Base-by-base conservation (phyloP, 164 flowering plant genomes). In the Umbilicus rupestris region DNA sequence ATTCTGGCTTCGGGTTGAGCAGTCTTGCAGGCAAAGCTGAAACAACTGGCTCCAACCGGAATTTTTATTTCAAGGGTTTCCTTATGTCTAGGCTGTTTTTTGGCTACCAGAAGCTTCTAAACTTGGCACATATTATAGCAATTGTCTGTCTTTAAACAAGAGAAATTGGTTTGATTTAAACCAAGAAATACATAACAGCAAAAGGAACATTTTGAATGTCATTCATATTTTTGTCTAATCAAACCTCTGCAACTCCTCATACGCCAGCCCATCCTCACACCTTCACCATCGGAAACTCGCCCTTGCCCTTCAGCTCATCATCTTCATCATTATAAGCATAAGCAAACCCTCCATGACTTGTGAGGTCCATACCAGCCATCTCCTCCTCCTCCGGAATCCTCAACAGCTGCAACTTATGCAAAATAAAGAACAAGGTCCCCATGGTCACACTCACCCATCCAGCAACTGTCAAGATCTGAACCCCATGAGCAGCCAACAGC, bases 291-390 rank as follows among this genome's bases (percentile, higher is more conserved):
- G 60, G 33, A 55, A 55, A 4, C 60, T 64, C 47, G 28, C 47
- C 19, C 52, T 64, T 64, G 5, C 35, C 50, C 30, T 64, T 66
- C 58, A 66, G 42, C 64, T 44, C 71, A 65, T 68, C 66, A 33
- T 72, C 55, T 35, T 65, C 69, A 33, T 67, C 75, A 44, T 47
- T 20, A 39, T 70, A 73, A 1, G 0, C 69, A 37, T 78, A 78
- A 9, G 81, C 81, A 42, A 65, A 31, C 7, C 74, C 81, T 7
- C 77, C 80, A 31, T 79, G 82, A 26, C 80, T 75, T 0, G 82
- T 77, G 62, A 77, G 14, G 62, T 80, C 79, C 80, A 80, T 71
- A 16, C 80, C 78, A 1, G 80, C 71, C 75, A 73, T 73, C 72
- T 80, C 83, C 33, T 75, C 83, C 3, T 75, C 80, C 5, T 31